Evolutionary conservation across 2,329 filamentous ascomycete species (phyloP), one percentile per base, ranked within the genome.

Genomic region (Bipolaris gigantea): DNA sequence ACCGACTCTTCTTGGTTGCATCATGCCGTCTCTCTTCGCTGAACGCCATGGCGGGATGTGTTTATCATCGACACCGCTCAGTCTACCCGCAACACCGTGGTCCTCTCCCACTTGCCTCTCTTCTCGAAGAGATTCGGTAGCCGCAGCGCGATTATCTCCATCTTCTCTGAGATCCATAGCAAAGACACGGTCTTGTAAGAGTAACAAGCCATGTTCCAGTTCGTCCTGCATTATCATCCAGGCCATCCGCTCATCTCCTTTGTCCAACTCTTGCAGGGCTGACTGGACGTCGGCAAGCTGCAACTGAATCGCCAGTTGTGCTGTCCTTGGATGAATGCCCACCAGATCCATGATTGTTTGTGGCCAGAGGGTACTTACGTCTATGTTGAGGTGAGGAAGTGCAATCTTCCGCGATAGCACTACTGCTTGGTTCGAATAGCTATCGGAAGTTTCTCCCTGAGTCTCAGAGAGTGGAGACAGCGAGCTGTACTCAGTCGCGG

Each of bases 91-190:
- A 16, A 62, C 25, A 11, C 36, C 27, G 32, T 60, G 57, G 42
- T 62, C 59, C 23, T 45, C 40, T 15, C 34, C 39, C 7, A 57
- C 59, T 40, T 60, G 56, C 39, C 49, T 53, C 33, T 62, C 59
- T 35, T 62, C 54, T 25, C 25, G n/a, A n/a, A 56, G 1, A 8
- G 60, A 46, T 25, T 30, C 23, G 13, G 48, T 16, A n/a, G 56
- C 49, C 4, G 11, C 7, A 11, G 50, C 38, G n/a, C 34, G 51
- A 23, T 43, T 43, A 3, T 45, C 27, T 18, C 46, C 19, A 9
- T 61, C 56, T 21, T 19, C 39, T 42, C 41, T 41, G 41, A 56
- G 30, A n/a, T 56, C 23, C n/a, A 59, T 49, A n/a, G 53, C 59
- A 2, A 48, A 33, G 21, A 38, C 21, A 23, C 48, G 53, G 36